phyloP scores from a whole-genome alignment of 2,329 filamentous ascomycete species.

The Alternaria panax region DNA sequence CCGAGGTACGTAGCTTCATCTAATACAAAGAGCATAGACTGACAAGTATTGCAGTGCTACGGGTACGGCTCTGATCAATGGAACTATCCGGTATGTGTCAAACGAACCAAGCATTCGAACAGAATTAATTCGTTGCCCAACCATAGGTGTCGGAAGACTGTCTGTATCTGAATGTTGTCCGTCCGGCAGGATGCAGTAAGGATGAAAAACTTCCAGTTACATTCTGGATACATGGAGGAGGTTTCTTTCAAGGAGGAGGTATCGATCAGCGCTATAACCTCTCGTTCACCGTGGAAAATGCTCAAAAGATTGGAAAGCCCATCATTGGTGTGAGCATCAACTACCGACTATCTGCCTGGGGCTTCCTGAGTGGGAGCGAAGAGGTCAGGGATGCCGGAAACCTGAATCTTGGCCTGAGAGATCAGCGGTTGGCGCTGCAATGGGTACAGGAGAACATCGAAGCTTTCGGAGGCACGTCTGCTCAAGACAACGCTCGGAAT shows the following conservation, averaged over 20 bases:
- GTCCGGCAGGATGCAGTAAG: conserved; percentile 47
- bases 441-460: conserved; percentile 56
- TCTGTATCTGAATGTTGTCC: conserved; percentile 62
- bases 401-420: conserved; percentile 55
- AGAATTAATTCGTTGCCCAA: not conserved
- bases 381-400: conserved; percentile 53
- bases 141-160: conserved; percentile 56
- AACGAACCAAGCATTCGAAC: not conserved
- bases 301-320: conserved; percentile 55
- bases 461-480: conserved; percentile 52
- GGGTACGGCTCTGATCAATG: conserved; percentile 47
- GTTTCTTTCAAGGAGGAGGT: conserved; percentile 57
- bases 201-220: conserved; percentile 59
- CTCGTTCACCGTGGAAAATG: conserved; percentile 57
- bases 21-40: conserved; percentile 1
- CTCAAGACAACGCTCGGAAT: conserved; percentile 34
- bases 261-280: conserved; percentile 63
- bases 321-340: conserved; percentile 55
- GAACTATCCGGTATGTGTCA: conserved; percentile 50
- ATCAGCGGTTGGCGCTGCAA: conserved; percentile 57
- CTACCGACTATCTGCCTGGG: conserved; percentile 66
- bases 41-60: conserved; percentile 41
- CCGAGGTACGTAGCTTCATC: conserved; percentile 18
- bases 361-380: conserved; percentile 64
- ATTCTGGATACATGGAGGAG: conserved; percentile 65